phyloP scores from a whole-genome alignment of 1,139 yeast genomes.

The Pneumocystis sp. region DNA sequence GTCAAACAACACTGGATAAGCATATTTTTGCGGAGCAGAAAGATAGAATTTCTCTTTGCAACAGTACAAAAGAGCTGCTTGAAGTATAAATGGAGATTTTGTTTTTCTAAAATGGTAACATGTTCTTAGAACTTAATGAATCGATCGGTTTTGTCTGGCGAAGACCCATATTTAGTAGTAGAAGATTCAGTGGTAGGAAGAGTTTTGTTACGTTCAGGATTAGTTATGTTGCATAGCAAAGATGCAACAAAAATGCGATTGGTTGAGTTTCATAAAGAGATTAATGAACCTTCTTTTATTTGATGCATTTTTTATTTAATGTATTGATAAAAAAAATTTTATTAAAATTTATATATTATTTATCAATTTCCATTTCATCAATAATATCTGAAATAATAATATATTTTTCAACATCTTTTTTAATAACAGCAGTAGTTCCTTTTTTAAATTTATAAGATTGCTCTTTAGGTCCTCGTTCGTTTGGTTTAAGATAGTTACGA shows the following conservation, averaged over 20 bases:
- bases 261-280: background rate
- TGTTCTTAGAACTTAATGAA: background rate
- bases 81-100: background rate
- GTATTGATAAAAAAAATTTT: background rate
- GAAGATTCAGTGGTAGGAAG: background rate
- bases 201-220: background rate
- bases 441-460: slow-evolving; percentile 69
- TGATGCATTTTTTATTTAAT: background rate
- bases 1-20: background rate
- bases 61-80: background rate
- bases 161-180: background rate
- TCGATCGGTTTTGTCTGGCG: background rate
- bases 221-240: background rate
- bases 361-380: slow-evolving; percentile 56
- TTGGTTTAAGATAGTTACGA: slow-evolving; percentile 85
- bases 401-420: slow-evolving; percentile 45
- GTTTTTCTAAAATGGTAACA: background rate
- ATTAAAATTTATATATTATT: background rate
- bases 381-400: slow-evolving; percentile 31
- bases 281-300: background rate
- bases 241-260: background rate
- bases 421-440: slow-evolving; percentile 81
- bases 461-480: slow-evolving; percentile 67
- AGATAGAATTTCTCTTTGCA: background rate
- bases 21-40: background rate